Conservation (phyloP, 345 rosid genomes). For the Populus deltoides region DNA sequence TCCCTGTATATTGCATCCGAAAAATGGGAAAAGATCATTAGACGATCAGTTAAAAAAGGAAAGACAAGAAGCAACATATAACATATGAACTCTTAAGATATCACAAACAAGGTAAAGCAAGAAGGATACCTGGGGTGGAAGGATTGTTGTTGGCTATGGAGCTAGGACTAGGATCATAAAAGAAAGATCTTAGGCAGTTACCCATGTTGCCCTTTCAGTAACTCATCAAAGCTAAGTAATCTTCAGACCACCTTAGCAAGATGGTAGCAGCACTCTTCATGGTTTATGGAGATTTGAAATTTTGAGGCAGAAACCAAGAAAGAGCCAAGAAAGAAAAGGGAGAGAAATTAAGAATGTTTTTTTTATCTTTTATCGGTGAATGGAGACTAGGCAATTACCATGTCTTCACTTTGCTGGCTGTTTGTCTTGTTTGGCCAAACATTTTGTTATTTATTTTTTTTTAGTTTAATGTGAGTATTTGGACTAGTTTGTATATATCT, state of each 20-base stretch:
- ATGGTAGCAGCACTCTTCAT: not conserved
- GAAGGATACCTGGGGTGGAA: constrained; percentile 28
- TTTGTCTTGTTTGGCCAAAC: no score
- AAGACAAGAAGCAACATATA: not conserved
- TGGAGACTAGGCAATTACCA: not conserved
- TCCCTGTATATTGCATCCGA: constrained; percentile 18
- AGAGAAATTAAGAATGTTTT: not conserved
- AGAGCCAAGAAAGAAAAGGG: not conserved
- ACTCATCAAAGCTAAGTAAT: not conserved
- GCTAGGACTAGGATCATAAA: not conserved
- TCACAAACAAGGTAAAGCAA: not conserved
- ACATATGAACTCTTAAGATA: not conserved
- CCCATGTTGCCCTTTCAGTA: constrained; percentile 34
- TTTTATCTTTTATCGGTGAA: not conserved
- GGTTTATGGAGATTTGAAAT: not conserved
- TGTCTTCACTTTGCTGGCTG: no score
- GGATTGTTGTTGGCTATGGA: constrained; percentile 1
- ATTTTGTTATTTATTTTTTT: no score
- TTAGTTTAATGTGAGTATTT: no score
- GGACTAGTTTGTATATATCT: no score
- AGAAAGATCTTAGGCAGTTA: constrained; percentile 33
- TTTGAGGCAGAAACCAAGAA: not conserved
- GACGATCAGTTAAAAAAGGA: not conserved
- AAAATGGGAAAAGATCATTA: not conserved
- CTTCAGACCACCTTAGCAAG: not conserved